Evolutionary conservation across 129 eudicot species (phyloP), one percentile per base, ranked within the genome.

Genomic region (Centaurea solstitialis): DNA sequence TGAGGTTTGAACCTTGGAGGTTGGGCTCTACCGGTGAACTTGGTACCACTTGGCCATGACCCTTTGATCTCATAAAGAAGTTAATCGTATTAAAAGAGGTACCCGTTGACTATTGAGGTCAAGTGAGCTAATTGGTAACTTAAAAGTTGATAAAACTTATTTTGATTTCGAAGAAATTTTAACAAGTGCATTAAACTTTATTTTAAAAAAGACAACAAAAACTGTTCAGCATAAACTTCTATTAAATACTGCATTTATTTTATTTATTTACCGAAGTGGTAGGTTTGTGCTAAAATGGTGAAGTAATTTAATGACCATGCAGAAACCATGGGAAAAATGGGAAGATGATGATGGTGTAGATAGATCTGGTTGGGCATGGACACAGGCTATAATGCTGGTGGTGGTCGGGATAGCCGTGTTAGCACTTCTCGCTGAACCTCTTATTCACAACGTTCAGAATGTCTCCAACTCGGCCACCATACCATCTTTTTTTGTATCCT

Each of bases 361-460:
- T 20, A 89, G 75, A 70, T 77, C 88, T 15, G 10, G 59, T 15
- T 74, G 88, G 81, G 91, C 84, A 0, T 89, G 96, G 91, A 76
- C 82, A 13, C 78, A 88, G 81, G 97, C 97, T 62, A 30, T 88
- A 57, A 75, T 81, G 81, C 83, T 88, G 39, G 38, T 92, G 72
- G 77, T 90, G 62, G 23, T 90, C 9, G 94, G 94, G 50, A 82
- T 88, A 77, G 72, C 78, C 9, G 87, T 92, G 73, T 57, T 88
- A 22, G 94, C 87, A 33, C 80, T 90, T 41, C 50, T 92, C 38
- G 97, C 97, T 22, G 97, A 92, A 75, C 97, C 94, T 22, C 94
- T 92, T n/a, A 86, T 92, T 35, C 88, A 88, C 9, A 88, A 88
- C 81, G 97, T 92, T 33, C 89, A 87, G 15, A 88, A 81, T 64